Percentiles rank a stretch among this genome's conserved stretches.
Evolutionary conservation across 768 basidiomycete species (phyloP).

Genomic region (Boletus subparvulus): DNA sequence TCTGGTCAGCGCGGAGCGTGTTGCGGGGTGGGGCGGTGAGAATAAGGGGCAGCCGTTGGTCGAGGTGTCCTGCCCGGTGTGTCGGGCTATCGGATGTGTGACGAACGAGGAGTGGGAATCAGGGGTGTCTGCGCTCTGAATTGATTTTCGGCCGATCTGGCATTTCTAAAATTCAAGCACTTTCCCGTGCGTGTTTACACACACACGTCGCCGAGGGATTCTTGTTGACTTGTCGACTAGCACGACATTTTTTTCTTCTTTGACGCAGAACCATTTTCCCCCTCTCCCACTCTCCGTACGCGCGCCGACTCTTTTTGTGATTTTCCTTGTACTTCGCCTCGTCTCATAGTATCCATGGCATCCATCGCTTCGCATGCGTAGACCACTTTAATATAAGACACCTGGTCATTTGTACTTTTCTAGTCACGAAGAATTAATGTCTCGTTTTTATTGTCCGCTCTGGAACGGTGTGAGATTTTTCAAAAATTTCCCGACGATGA

Average conservation of each 20-base stretch:
- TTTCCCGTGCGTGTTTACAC: slow-evolving; percentile 6
- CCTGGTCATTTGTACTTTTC: slow-evolving; percentile 18
- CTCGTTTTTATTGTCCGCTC: not conserved
- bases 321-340: not conserved
- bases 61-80: slow-evolving; percentile 75
- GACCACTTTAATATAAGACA: not conserved
- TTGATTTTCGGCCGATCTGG: not conserved
- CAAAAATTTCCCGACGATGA: not conserved
- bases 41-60: slow-evolving; percentile 42
- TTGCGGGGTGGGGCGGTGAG: slow-evolving; percentile 58
- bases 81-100: slow-evolving; percentile 61
- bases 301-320: not conserved
- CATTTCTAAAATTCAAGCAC: not conserved
- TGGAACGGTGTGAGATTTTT: not conserved
- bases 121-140: slow-evolving; percentile 37
- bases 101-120: slow-evolving; percentile 60
- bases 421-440: not conserved
- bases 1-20: slow-evolving; percentile 66
- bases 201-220: not conserved
- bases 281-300: not conserved
- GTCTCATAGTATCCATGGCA: slow-evolving; percentile 18
- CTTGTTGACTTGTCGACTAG: not conserved
- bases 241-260: not conserved
- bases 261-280: not conserved
- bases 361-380: slow-evolving; percentile 7